Evolutionary conservation across 2,329 filamentous ascomycete genomes (phyloP).

Genomic region (Microcera coccophila): DNA sequence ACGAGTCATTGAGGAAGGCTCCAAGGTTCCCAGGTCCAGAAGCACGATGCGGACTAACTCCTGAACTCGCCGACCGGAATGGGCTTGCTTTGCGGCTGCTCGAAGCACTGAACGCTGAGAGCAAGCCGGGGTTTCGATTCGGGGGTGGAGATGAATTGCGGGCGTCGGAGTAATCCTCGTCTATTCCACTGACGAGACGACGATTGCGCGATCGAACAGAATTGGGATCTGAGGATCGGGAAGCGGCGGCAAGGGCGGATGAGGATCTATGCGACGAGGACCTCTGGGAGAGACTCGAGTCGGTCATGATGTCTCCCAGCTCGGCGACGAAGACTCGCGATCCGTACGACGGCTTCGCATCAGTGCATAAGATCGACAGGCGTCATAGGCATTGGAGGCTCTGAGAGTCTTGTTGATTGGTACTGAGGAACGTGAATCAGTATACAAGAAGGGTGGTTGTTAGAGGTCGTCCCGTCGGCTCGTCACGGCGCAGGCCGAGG

Average conservation of each 20-base stretch:
- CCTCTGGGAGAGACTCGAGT: conserved; percentile 28
- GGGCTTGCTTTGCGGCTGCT: conserved; percentile 47
- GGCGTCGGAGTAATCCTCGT: conserved; percentile 22
- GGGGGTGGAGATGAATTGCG: conserved; percentile 25
- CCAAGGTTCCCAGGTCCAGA: conserved; percentile 35
- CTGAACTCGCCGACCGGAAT: conserved; percentile 42
- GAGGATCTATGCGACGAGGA: conserved; percentile 41
- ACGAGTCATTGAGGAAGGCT: conserved; percentile 48
- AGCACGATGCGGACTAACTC: conserved; percentile 24
- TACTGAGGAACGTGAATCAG: too few species aligned
- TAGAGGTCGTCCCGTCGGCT: too few species aligned
- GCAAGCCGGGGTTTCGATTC: conserved; percentile 32
- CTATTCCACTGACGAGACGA: conserved; percentile 36
- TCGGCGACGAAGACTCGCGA: conserved; percentile 31
- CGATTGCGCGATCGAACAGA: conserved; percentile 50
- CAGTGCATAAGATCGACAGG: conserved; percentile 26
- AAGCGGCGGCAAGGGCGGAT: conserved; percentile 42
- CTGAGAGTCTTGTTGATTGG: not conserved
- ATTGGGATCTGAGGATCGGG: conserved; percentile 38
- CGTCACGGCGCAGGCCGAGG: not conserved
- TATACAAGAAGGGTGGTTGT: not conserved
- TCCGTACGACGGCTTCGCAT: conserved; percentile 30
- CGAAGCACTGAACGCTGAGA: conserved; percentile 33
- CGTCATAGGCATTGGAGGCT: conserved; percentile 17
- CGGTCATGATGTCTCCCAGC: conserved; percentile 36